Evolutionary conservation across 176 grass and related monocot species (phyloP).

Genomic region (Oryza punctata): DNA sequence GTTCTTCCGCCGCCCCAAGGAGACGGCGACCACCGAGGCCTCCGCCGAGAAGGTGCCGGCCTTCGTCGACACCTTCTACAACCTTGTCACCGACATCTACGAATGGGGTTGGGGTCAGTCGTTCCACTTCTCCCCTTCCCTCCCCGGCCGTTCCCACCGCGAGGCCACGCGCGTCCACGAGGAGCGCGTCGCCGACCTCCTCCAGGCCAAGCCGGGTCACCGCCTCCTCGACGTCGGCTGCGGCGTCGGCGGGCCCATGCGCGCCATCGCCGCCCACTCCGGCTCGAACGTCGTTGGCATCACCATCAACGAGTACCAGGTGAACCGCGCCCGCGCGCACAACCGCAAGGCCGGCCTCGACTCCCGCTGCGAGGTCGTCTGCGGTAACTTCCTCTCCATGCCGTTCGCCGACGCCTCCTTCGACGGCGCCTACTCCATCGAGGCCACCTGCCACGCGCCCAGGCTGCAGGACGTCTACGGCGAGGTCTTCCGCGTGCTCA

Average conservation of each 20-base stretch:
- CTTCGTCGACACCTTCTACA: slow-evolving; percentile 99
- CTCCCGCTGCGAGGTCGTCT: slow-evolving; percentile 77
- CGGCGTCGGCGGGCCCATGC: slow-evolving; percentile 95
- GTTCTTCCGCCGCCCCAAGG: slow-evolving; percentile 92
- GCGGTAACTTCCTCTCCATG: slow-evolving; percentile 97
- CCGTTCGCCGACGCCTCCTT: slow-evolving; percentile 80
- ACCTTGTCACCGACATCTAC: slow-evolving; percentile 99
- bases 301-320: slow-evolving; percentile 99
- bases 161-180: slow-evolving; percentile 90
- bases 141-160: slow-evolving; percentile 67
- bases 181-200: slow-evolving; percentile 80
- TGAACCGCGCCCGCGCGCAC: slow-evolving; percentile 78
- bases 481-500: slow-evolving; percentile 89
- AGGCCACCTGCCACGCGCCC: slow-evolving; percentile 99
- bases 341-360: slow-evolving; percentile 89
- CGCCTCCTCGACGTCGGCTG: slow-evolving; percentile 84
- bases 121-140: slow-evolving; percentile 94
- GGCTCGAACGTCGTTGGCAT: slow-evolving; percentile 81
- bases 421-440: slow-evolving; percentile 95
- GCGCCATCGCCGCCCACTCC: slow-evolving; percentile 84
- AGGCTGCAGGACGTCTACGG: slow-evolving; percentile 88
- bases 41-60: slow-evolving; percentile 75
- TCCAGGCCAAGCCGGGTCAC: slow-evolving; percentile 50
- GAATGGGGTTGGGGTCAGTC: slow-evolving; percentile 99
- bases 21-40: slow-evolving; percentile 61